These are phyloP conservation scores for Fusarium sp. DNA, from an alignment of 2,329 filamentous ascomycete genomes.

Conservation along the genomic window DNA sequence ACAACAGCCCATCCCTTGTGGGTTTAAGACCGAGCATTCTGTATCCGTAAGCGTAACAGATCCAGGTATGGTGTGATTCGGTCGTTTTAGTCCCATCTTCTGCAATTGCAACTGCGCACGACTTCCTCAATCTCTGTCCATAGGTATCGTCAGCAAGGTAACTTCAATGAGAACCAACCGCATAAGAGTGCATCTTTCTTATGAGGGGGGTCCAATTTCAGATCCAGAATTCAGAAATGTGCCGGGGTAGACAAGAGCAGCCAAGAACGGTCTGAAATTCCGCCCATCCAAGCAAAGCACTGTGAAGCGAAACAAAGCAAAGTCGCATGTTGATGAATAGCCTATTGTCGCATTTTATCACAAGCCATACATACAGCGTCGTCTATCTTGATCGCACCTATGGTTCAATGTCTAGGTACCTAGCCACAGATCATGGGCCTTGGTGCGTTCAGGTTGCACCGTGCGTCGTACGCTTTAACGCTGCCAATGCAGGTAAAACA, in stretches of 20 bases:
- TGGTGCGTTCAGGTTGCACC: slow-evolving; percentile 41
- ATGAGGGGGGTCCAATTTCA: slow-evolving; percentile 46
- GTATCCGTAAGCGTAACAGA: slow-evolving; percentile 35
- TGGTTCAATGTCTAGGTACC: slow-evolving; percentile 25
- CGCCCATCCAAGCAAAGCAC: slow-evolving; percentile 22
- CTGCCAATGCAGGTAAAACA: slow-evolving; percentile 45
- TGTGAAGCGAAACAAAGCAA: slow-evolving; percentile 22
- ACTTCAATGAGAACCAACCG: slow-evolving; percentile 45
- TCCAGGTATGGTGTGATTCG: slow-evolving; percentile 49
- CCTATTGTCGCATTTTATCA: slow-evolving; percentile 18
- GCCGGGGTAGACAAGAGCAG: slow-evolving; percentile 34
- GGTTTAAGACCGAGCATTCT: slow-evolving; percentile 38
- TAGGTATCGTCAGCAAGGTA: slow-evolving; percentile 41
- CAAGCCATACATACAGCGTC: slow-evolving; percentile 28
- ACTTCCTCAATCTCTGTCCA: slow-evolving; percentile 21
- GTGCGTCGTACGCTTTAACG: slow-evolving; percentile 47
- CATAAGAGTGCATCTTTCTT: slow-evolving; percentile 41
- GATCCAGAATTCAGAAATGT: slow-evolving; percentile 40
- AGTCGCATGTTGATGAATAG: slow-evolving; percentile 32
- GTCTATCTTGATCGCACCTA: slow-evolving; percentile 38
- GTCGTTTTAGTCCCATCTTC: slow-evolving; percentile 39
- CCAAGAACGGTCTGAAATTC: slow-evolving; percentile 38
- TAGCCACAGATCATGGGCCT: slow-evolving; percentile 41
- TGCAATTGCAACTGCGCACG: slow-evolving; percentile 37
- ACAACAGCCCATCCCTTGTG: slow-evolving; percentile 47